Conservation (phyloP, 495 filamentous ascomycete genomes). For the Pyrenula aspistea region DNA sequence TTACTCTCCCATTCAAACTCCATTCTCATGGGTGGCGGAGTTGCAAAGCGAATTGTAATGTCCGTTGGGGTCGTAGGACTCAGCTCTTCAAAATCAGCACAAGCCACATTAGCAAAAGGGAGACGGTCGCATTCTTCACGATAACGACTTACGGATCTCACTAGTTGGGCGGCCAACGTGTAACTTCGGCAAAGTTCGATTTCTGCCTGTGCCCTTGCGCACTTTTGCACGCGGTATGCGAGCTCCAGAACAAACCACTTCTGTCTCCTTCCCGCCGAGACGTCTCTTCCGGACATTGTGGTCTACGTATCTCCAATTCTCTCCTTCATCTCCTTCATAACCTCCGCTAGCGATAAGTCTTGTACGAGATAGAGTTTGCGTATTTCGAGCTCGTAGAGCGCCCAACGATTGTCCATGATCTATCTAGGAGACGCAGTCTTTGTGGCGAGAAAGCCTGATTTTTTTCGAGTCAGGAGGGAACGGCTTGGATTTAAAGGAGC, state of each 20-base stretch:
- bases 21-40: neutral
- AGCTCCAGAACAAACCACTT: neutral
- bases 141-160: neutral
- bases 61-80: neutral
- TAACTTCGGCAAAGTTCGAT: neutral
- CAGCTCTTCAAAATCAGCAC: neutral
- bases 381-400: neutral
- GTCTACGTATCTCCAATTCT: constrained; percentile 8
- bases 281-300: constrained; percentile 5
- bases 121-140: neutral
- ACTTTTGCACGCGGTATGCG: neutral
- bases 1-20: neutral
- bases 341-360: neutral
- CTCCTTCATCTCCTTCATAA: constrained; percentile 1
- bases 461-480: no score
- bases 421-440: no score
- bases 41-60: neutral
- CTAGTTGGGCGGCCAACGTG: no score
- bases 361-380: neutral
- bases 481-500: no score
- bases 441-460: no score
- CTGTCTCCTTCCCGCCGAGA: constrained; percentile 5
- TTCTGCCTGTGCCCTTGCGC: neutral
- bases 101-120: neutral
- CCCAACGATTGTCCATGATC: neutral